Evolutionary conservation across 2,329 filamentous ascomycete species (phyloP).

Genomic region (Botrytis elliptica): DNA sequence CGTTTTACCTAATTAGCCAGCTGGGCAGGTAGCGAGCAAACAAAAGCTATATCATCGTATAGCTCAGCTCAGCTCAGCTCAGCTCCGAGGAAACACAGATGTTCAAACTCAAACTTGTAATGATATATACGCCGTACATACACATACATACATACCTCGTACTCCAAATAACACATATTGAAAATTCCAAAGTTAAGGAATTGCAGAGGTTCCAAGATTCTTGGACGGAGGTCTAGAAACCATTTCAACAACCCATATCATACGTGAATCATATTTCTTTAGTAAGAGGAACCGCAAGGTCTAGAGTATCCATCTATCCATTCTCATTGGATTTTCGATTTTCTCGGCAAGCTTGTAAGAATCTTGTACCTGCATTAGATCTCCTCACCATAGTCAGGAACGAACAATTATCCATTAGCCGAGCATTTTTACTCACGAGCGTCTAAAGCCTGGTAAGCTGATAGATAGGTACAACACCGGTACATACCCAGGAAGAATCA

Average conservation of each 20-base stretch:
- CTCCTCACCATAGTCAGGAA: conserved; percentile 1
- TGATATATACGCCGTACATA: not conserved
- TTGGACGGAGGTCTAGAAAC: not conserved
- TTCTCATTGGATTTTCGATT: not conserved
- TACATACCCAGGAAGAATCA: not conserved
- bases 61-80: not conserved
- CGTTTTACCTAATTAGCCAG: not conserved
- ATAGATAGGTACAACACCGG: not conserved
- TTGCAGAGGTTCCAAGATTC: not conserved
- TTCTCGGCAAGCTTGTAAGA: not conserved
- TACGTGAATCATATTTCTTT: not conserved
- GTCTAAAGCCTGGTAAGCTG: not conserved
- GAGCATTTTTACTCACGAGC: not conserved
- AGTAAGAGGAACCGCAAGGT: not conserved
- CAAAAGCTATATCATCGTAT: not conserved
- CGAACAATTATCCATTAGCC: not conserved
- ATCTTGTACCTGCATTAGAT: conserved; percentile 1
- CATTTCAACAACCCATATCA: not conserved
- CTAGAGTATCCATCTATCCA: not conserved
- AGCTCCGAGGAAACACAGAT: not conserved
- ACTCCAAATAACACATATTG: not conserved
- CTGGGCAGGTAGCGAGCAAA: not conserved
- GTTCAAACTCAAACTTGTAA: not conserved
- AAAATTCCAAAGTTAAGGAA: not conserved
- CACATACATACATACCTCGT: not conserved